Evolutionary conservation across 768 basidiomycete genomes (phyloP), one percentile per base, ranked within the genome.

Genomic region (Krasilnikovozyma curviuscula): DNA sequence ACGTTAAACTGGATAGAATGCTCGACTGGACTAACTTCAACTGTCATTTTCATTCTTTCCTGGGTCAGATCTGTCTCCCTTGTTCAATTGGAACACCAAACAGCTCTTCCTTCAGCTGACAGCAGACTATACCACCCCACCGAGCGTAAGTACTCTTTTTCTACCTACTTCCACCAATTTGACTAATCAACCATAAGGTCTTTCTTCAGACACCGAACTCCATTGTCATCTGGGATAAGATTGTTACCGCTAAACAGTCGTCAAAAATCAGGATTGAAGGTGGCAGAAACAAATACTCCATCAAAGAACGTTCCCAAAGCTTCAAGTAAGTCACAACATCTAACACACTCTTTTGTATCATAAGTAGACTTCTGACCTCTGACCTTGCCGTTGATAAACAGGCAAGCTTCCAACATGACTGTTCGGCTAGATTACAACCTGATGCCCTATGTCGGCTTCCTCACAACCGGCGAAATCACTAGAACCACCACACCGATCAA

Each of bases 31-130:
- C 24, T 27, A 3, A 28, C 12, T 44, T 7, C 30, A 37, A 44
- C 14, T 29, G 13, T 30, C 27, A 37, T 2, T 18, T 48, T 9
- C 21, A 25, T 44, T 18, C n/a, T 24, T 25, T 39, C n/a, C 27
- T 23, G 8, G 28, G 16, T n/a, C 54, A 86, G 86, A 91, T 65
- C 69, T 91, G 5, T 68, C 73, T 8, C 75, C 86, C 12, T 69
- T 91, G 27, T 91, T 88, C 66, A 69, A 88, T 65, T 91, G 85
- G 85, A 91, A 91, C 64, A 89, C 86, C n/a, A 91, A 91, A 65
- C 86, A 91, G 60, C 60, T 91, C 10, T 89, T 91, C 62, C 63
- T 89, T 12, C 86, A 83, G 59, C 72, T 91, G 29, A 74, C 78
- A 56, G 86, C 82, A 0, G 83, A 89, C 62, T 89, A 86, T 60